Base-by-base conservation (phyloP, 352 stramenopile species). In the Pythium aristosporum region DNA sequence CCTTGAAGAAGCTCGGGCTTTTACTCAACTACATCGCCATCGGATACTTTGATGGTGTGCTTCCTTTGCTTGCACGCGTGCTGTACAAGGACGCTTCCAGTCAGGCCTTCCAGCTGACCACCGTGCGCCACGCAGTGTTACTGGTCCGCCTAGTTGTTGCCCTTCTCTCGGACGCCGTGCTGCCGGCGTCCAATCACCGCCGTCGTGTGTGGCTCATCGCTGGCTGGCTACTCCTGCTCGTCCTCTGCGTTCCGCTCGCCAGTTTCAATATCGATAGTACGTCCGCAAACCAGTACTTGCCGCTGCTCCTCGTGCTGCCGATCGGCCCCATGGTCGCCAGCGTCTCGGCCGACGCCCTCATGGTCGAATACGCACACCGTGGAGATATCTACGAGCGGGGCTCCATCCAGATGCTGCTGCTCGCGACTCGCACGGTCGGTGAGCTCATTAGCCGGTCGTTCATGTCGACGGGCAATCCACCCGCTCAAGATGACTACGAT, bases 311-410 rank as follows among this genome's bases (percentile, higher is more conserved):
- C 25, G 18, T 44, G n/a, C 21, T 64, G 5, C 34, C 57, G 1
- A 5, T 67, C 2, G 57, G 48, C 32, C 36, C 39, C 36, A 32
- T 37, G 23, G 25, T 71, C n/a, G 56, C 57, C 15, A 57, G 34
- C 49, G 62, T 57, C 28, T 51, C 62, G 23, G 30, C 43, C 34
- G 67, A 74, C 9, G 67, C 44, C 13, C 62, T 74, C 49, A 65
- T 74, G 52, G 57, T 74, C 43, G 58, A 71, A 54, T 71, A 68
- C 54, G 56, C 67, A 2, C 67, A 74, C 20, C 57, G 67, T n/a
- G 67, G 71, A 49, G 49, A 37, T 3, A 11, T 25, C 13, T 30
- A 52, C 13, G 54, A 66, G 15, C 67, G 67, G 18, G 67, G 67
- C 28, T 58, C 57, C 20, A 55, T 58, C 12, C 62, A 70, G 57